Base-by-base conservation (phyloP, 2,329 filamentous ascomycete species). In the Incumbomyces delicatus region DNA sequence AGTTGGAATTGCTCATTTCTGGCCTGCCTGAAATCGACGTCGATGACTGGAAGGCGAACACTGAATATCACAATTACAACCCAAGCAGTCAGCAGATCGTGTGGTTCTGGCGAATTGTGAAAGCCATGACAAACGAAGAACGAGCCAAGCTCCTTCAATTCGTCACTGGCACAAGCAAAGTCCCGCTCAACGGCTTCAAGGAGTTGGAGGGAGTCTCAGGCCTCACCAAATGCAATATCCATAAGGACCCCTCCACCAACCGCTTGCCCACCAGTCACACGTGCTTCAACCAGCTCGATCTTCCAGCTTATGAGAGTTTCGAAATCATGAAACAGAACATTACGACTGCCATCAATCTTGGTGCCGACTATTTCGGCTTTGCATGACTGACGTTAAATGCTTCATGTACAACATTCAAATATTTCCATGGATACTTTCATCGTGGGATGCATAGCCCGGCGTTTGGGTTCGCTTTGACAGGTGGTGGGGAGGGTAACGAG, bases 191-290 rank as follows among this genome's bases (percentile, higher is more conserved):
- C 58, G 92, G 92, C 11, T 98, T 98, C 76, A 95, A 95, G 70
- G 92, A 98, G 66, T 78, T 98, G 6, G 94, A 98, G 70, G 94
- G 92, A 56, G 98, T 98, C 92, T 96, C 98, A 62, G 92, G 92
- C 33, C 83, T 96, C 65, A 95, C 85, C 66, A 83, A 87, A 55
- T 98, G 98, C 80, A 98, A 96, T 66, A 96, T 98, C 53, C 92
- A 98, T 64, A 87, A 92, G 54, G 55, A 57, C 47, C 55, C 55
- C 16, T 56, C 51, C 34, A 96, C 95, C 69, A 87, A 95, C 62
- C 85, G 92, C 56, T 76, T 98, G 54, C 92, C 92, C 47, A 94
- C 87, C 59, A 95, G 89, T 58, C 94, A 98, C 67, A 98, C 92
- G 53, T 98, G 92, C 74, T 98, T 98, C 72, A 98, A 98, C 66